Evolutionary conservation across 768 basidiomycete genomes (phyloP), one percentile per base, ranked within the genome.

Genomic region (Leccinum imitatum): DNA sequence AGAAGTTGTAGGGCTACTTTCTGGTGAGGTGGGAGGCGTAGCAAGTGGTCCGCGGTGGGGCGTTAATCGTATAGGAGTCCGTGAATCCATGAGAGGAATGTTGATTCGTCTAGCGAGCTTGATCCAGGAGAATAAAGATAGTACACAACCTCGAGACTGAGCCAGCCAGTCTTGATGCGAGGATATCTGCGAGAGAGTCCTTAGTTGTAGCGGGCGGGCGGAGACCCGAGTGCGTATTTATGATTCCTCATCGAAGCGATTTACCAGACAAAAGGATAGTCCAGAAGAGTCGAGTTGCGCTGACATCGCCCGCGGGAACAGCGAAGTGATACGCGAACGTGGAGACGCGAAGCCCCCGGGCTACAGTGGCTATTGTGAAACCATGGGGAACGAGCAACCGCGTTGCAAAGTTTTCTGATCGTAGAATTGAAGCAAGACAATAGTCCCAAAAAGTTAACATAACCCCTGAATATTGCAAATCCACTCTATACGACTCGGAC

Each of bases 1-100:
- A 25, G 68, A 64, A 21, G 13, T 41, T 6, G 52, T 69, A n/a
- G 64, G 61, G 37, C 63, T 67, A 48, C 64, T 63, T 50, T 68
- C 64, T 4, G 61, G 54, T 0, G 65, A 66, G 8, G 59, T 47
- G 3, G 63, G 35, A 41, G 70, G 71, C 14, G 67, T 67, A 30
- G 69, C 67, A 1, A 72, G 71, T 11, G 71, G 71, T 56, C 71
- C 71, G 0, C 69, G 69, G 27, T 71, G 58, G 19, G 69, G 60
- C 6, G 67, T 69, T 33, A 64, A 33, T 53, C 65, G 63, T 30
- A 67, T 58, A 27, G 69, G 71, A 21, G 69, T 69, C 56, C 59
- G 69, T 63, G 69, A 65, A 56, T 50, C 67, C 71, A 71, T 71
- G 60, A 56, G 27, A 56, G 65, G 50, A 59, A 59, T 19, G 13